Base-by-base conservation (phyloP, 495 filamentous ascomycete genomes). In the Aspergillus kassunensis region DNA sequence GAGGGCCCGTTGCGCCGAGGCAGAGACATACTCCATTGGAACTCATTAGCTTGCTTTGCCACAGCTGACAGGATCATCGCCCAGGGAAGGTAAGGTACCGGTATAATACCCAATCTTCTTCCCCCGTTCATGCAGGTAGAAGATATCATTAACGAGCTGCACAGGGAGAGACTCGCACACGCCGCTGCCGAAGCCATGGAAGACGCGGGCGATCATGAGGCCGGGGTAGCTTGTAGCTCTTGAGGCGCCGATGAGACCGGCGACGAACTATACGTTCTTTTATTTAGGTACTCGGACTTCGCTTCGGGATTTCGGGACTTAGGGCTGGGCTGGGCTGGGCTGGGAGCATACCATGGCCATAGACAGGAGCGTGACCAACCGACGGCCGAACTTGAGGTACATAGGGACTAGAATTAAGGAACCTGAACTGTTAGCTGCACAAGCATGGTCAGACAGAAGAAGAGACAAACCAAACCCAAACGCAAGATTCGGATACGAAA, bases 111-210 rank as follows among this genome's bases (percentile, higher is more conserved):
- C 81, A 29, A 84, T 69, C 1, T 74, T 66, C 64, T 79, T 76
- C 6, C 81, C 81, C 10, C 81, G 67, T 55, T 84, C 80, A 54
- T 84, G 81, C 1, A 84, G 66, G 62, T 79, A 86, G 64, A 86
- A 86, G 49, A 86, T 81, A 53, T 86, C 82, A 53, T 86, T 86
- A 6, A 84, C 81, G 4, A 86, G 57, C 55, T 84, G 81, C 4
- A 86, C 81, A 0, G 81, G 81, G 2, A 84, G 59, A 16, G 81
- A 80, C 51, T 84, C 82, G 61, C 81, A 86, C 19, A 86, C 78
- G 9, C 71, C 76, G 15, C 79, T 78, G 5, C 79, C 79, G 31
- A 86, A 79, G 34, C 67, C 66, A 55, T 82, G 79, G 16, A 84
- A 68, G 5, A 83, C 64, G 11, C 82, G 68, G 4, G 72, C 69